Evolutionary conservation across 768 basidiomycete genomes (phyloP).

Genomic region (Tylopilus sp.): DNA sequence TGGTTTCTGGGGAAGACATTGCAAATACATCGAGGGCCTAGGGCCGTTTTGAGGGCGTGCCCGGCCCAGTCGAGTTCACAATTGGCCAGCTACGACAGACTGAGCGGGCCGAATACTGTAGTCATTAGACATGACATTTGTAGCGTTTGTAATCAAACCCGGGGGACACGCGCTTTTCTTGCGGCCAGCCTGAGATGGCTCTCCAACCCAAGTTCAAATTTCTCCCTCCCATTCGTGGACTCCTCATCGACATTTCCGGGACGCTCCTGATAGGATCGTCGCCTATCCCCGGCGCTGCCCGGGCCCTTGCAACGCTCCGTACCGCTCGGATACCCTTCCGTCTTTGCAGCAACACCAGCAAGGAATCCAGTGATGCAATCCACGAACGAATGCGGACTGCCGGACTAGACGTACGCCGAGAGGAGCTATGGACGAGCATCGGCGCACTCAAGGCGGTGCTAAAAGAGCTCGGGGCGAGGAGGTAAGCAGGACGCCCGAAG

Average conservation of each 20-base stretch:
- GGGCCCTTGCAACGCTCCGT: slow-evolving; percentile 28
- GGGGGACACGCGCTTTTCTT: too few species aligned
- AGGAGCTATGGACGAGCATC: slow-evolving; percentile 63
- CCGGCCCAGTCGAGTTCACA: not conserved
- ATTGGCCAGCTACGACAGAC: not conserved
- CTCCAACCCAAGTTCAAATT: not conserved
- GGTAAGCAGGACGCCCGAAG: slow-evolving; percentile 32
- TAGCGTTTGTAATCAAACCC: too few species aligned
- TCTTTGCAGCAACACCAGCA: slow-evolving; percentile 68
- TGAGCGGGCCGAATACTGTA: too few species aligned
- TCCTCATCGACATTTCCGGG: slow-evolving; percentile 68
- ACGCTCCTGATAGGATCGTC: slow-evolving; percentile 55
- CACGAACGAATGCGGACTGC: slow-evolving; percentile 41
- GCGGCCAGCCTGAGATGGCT: too few species aligned
- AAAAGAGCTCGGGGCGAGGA: slow-evolving; percentile 37
- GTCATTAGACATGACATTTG: too few species aligned
- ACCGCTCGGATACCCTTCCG: slow-evolving; percentile 41
- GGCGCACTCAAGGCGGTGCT: slow-evolving; percentile 53
- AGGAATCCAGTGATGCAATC: slow-evolving; percentile 46
- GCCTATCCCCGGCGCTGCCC: slow-evolving; percentile 45
- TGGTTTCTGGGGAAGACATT: not conserved
- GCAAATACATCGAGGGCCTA: not conserved
- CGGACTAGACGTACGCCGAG: slow-evolving; percentile 45
- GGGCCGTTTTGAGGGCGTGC: not conserved
- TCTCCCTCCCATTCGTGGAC: slow-evolving; percentile 36